Evolutionary conservation across 768 basidiomycete species (phyloP).

Genomic region (Agrocybe chaxingu): DNA sequence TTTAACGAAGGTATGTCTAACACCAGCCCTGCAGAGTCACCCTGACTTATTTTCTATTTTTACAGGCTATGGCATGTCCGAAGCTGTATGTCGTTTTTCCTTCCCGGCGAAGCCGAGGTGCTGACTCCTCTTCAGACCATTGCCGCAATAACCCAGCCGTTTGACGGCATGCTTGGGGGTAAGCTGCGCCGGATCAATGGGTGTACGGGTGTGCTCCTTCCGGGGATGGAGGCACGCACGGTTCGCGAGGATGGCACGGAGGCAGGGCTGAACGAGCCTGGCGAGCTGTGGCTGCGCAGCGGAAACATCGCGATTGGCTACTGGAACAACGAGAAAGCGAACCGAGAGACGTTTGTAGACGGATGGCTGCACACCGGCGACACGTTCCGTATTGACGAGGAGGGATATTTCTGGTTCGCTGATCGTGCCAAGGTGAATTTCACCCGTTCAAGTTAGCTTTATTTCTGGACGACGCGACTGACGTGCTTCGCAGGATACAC

Average conservation of each 20-base stretch:
- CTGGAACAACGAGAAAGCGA: slow-evolving; percentile 68
- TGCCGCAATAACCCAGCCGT: slow-evolving; percentile 39
- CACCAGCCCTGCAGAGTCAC: background rate
- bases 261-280: slow-evolving; percentile 53
- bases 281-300: slow-evolving; percentile 62
- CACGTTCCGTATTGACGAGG: slow-evolving; percentile 55
- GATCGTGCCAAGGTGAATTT: slow-evolving; percentile 67
- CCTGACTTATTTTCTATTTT: background rate
- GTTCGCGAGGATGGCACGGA: slow-evolving; percentile 56
- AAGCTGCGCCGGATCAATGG: slow-evolving; percentile 36
- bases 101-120: background rate
- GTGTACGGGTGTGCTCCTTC: slow-evolving; percentile 55
- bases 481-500: slow-evolving; percentile 51
- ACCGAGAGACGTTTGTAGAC: slow-evolving; percentile 59
- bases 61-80: slow-evolving; percentile 71
- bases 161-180: slow-evolving; percentile 43
- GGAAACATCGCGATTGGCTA: slow-evolving; percentile 63
- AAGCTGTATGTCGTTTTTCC: slow-evolving; percentile 42
- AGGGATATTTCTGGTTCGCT: slow-evolving; percentile 67
- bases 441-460: background rate
- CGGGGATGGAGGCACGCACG: slow-evolving; percentile 64
- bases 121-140: slow-evolving; percentile 44
- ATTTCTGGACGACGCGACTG: background rate
- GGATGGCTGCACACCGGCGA: slow-evolving; percentile 82
- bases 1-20: slow-evolving; percentile 43